Base-by-base conservation (phyloP, 371 early-diverging fungal species). In the Umbelopsis sp. region DNA sequence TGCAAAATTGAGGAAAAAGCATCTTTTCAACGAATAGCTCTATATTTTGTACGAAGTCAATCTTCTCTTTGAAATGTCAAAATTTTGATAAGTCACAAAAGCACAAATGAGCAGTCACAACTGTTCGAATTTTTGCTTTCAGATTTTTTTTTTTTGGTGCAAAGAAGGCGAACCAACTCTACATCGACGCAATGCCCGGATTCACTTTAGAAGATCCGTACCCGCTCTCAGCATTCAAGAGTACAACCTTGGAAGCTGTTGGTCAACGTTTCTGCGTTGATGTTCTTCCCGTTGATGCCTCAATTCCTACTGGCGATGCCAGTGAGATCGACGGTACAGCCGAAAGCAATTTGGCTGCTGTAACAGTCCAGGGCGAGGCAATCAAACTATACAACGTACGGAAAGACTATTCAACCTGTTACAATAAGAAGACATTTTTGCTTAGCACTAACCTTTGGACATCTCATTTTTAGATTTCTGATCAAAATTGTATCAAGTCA, bases 341-440 rank as follows among this genome's bases (percentile, higher is more conserved):
- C 14, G 70, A 70, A 38, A 50, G 75, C 44, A 77, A 78, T 57
- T 71, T 77, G 18, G 81, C 85, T 9, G 85, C 81, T 45, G 77
- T 88, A 35, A 84, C 87, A 41, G 82, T 86, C 24, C 88, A 88
- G 63, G 84, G 87, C 52, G 86, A 86, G 70, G 88, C 87, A 22
- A 76, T 88, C 48, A 85, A 88, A 62, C 77, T 86, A 25, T 88
- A 81, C 71, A 86, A 82, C 52, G 88, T 88, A 80, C 70, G 72
- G 64, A 22, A n/a, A 38, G 41, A 46, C 3, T 29, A 14, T 63
- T 24, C 29, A 2, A 37, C 14, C 37, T 37, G n/a, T 35, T 5
- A 18, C 35, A 41, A 10, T 41, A 51, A 29, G n/a, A 41, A 14
- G n/a, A 35, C 16, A 4, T 50, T 53, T 37, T 24, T 10, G 24